Conservation (phyloP, 305 asterid genomes). For the Coffea humblotiana region DNA sequence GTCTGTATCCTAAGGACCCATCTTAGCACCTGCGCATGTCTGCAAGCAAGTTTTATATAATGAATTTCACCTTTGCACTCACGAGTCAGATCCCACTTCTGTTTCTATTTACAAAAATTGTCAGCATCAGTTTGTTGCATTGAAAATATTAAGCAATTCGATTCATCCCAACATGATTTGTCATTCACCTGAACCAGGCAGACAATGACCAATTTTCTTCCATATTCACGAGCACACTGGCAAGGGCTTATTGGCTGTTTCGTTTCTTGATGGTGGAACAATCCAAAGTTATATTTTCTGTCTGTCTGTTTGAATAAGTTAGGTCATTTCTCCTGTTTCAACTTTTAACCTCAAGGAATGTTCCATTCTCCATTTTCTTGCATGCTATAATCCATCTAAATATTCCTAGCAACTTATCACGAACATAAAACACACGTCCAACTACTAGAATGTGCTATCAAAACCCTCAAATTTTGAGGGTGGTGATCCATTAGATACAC, state of each 20-base stretch:
- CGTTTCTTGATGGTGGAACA: slow-evolving; percentile 7
- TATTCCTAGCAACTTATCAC: neutral
- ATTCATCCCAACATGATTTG: neutral
- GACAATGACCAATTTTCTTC: slow-evolving; percentile 24
- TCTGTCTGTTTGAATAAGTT: slow-evolving; percentile 6
- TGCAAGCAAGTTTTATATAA: neutral
- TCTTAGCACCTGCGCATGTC: neutral
- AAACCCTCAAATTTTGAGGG: neutral
- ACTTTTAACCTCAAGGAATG: neutral
- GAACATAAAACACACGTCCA: no score
- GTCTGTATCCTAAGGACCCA: neutral
- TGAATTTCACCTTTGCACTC: neutral
- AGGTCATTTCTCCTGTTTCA: slow-evolving; percentile 12
- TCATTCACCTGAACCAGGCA: slow-evolving; percentile 17
- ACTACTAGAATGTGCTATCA: neutral
- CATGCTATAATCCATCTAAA: no score
- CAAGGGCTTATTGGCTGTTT: slow-evolving; percentile 17
- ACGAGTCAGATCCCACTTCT: slow-evolving; percentile 29
- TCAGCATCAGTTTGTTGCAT: slow-evolving; percentile 17
- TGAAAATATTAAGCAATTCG: neutral
- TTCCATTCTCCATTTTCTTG: neutral
- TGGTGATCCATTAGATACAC: neutral
- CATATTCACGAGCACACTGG: slow-evolving; percentile 10
- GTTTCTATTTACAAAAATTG: neutral
- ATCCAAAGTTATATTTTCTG: neutral